Percentiles rank a stretch among this genome's conserved stretches.
Evolutionary conservation across 305 asterid species (phyloP).

Genomic region (Fraxinus platypoda): DNA sequence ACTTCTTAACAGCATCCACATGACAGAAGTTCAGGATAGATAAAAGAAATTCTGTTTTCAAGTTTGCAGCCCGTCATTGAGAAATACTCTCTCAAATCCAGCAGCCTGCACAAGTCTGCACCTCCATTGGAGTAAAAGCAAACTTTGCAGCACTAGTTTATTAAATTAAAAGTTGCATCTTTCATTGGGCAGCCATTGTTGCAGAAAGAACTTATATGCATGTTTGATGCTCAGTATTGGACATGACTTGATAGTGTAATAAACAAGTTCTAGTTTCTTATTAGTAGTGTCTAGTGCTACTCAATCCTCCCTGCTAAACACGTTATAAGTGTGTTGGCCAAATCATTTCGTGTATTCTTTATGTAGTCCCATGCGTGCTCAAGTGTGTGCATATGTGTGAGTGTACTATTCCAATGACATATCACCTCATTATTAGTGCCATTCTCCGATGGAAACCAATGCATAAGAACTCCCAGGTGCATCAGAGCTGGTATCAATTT

Average conservation of each 20-base stretch:
- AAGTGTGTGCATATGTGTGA: neutral
- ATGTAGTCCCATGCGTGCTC: neutral
- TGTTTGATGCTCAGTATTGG: neutral
- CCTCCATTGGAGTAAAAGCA: neutral
- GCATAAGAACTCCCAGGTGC: constrained; percentile 84
- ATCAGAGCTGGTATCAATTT: constrained; percentile 76
- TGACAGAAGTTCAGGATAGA: neutral
- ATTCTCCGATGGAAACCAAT: constrained; percentile 80
- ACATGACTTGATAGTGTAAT: neutral
- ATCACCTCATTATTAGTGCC: constrained; percentile 56
- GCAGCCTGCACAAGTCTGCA: neutral
- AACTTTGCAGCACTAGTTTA: neutral
- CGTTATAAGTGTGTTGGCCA: neutral
- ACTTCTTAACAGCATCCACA: neutral
- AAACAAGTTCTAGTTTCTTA: neutral
- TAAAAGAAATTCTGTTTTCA: neutral
- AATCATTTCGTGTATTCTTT: neutral
- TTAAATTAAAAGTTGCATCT: neutral
- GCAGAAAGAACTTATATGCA: neutral
- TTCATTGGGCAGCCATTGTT: neutral
- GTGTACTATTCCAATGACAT: constrained; percentile 10
- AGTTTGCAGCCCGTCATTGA: neutral
- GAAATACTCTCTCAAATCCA: neutral
- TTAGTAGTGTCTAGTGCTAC: neutral
- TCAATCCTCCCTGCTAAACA: neutral